These are phyloP conservation scores for Colletotrichum sp. DNA, from an alignment of 2,329 filamentous ascomycete genomes.

Conservation along the genomic window DNA sequence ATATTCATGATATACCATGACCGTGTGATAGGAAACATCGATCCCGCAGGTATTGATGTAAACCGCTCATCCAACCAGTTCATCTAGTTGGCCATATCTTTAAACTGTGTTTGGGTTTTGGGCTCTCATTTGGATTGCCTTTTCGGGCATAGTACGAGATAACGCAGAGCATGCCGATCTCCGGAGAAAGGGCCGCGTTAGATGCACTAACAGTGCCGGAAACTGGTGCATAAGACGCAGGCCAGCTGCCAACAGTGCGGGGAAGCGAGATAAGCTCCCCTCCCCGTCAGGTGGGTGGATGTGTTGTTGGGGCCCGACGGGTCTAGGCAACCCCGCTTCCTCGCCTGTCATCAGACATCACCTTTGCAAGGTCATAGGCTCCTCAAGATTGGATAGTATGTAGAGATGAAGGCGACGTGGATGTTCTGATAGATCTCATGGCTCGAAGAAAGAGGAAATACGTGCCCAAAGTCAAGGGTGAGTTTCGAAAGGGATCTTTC, in stretches of 20 bases:
- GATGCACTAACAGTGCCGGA: not conserved
- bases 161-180: not conserved
- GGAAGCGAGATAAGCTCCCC: not conserved
- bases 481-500: not conserved
- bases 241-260: not conserved
- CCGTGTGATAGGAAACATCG: not conserved
- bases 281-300: not conserved
- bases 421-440: not conserved
- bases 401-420: not conserved
- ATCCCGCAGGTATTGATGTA: not conserved
- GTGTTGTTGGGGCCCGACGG: not conserved
- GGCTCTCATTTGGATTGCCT: not conserved
- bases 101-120: not conserved
- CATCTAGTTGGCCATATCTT: not conserved
- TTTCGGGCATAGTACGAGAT: not conserved
- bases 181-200: not conserved
- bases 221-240: not conserved
- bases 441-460: constrained; percentile 21
- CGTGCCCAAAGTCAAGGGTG: constrained; percentile 27
- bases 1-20: not conserved
- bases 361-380: not conserved
- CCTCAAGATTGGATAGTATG: not conserved
- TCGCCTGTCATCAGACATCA: not conserved
- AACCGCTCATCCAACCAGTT: not conserved
- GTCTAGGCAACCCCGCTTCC: not conserved